Base-by-base conservation (phyloP, 2,329 filamentous ascomycete genomes). In the Trematosphaeria pertusa region DNA sequence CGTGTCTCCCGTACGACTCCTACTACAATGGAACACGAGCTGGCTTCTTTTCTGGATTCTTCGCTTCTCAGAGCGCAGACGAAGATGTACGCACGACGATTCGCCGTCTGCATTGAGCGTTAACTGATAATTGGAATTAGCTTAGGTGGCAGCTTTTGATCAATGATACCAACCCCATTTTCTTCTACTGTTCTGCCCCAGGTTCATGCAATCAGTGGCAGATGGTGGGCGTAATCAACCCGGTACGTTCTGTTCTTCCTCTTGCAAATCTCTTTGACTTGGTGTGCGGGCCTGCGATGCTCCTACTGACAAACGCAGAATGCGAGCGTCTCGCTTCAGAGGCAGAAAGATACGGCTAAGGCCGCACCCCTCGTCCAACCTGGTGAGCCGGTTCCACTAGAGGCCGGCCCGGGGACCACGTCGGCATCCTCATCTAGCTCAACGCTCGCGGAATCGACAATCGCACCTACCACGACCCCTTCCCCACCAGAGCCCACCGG, bases 181-280 rank as follows among this genome's bases (percentile, higher is more conserved):
- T 54, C 37, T 66, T 59, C 48, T 65, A 64, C 41, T 62, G 58
- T 43, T 51, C 84, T 0, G 85, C 86, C 0, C 78, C 81, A 0
- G 79, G 75, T 2, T 87, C 85, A 3, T 91, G 88, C 62, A 76
- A 78, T 8, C 64, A 73, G 3, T 79, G 84, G 35, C 78, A 82
- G 19, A 91, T 91, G 87, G 79, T 91, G n/a, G 87, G 87, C 4
- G 85, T 83, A 1, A 85, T 91, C 56, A 91, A 91, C 62, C 80
- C 84, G 6, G 82, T 85, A 74, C 50, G 76, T 46, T n/a, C n/a
- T n/a, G n/a, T n/a, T n/a, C n/a, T n/a, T n/a, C n/a, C n/a, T n/a
- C n/a, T n/a, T n/a, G n/a, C n/a, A n/a, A n/a, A n/a, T n/a, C n/a
- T n/a, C n/a, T n/a, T n/a, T n/a, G n/a, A n/a, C n/a, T n/a, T n/a